Conservation (phyloP, 495 filamentous ascomycete genomes). For the Letharia columbiana region DNA sequence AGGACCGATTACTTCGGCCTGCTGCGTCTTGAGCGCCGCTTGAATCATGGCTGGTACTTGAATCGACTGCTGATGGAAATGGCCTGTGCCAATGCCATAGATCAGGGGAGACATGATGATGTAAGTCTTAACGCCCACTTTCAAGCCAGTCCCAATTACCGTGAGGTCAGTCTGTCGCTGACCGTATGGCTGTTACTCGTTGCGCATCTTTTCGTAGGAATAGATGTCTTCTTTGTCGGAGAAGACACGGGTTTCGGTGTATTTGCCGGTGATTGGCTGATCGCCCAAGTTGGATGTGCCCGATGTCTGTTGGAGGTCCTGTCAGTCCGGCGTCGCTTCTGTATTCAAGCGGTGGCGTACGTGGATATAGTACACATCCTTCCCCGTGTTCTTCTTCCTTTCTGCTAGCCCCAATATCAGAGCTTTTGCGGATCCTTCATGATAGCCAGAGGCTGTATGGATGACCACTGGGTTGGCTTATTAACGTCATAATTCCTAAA, state of each 20-base stretch:
- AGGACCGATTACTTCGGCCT: conserved; percentile 30
- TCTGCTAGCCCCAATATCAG: conserved; percentile 7
- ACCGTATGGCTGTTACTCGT: conserved; percentile 30
- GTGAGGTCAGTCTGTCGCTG: conserved; percentile 43
- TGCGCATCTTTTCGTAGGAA: conserved; percentile 32
- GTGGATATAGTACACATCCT: conserved; percentile 12
- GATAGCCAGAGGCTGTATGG: neutral
- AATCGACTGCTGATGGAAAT: conserved; percentile 35
- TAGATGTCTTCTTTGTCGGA: conserved; percentile 40
- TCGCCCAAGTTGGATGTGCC: conserved; percentile 44
- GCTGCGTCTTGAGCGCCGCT: conserved; percentile 27
- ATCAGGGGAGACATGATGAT: conserved; percentile 43
- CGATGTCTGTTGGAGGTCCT: conserved; percentile 32
- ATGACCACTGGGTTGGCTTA: conserved; percentile 2
- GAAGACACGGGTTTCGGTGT: conserved; percentile 31
- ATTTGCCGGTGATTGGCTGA: conserved; percentile 32
- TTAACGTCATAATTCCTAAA: neutral
- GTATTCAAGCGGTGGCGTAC: neutral
- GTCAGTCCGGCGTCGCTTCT: neutral
- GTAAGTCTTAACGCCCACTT: conserved; percentile 35
- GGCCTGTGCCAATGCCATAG: conserved; percentile 39
- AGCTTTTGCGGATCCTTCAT: conserved; percentile 9
- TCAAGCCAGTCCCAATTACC: conserved; percentile 35
- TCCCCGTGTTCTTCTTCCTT: neutral
- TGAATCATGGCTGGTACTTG: conserved; percentile 33